These are phyloP conservation scores for Samsoniella hepiali DNA, from an alignment of 2,329 filamentous ascomycete species.

Conservation along the genomic window DNA sequence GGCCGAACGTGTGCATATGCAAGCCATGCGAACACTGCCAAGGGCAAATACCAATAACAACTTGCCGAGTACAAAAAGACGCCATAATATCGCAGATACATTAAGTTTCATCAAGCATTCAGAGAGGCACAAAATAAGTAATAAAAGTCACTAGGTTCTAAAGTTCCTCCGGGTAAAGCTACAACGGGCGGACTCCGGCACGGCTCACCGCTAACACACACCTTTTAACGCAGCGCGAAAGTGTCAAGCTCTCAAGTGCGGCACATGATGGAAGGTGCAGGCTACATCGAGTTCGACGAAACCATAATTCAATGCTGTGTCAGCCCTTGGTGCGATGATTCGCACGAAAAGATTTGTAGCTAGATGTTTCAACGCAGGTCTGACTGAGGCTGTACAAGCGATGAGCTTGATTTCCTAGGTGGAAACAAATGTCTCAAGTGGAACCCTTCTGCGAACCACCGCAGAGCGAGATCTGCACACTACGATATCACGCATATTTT, in stretches of 20 bases:
- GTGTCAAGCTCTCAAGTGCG: constrained; percentile 50
- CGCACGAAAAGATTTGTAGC: constrained; percentile 65
- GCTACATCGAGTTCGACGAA: constrained; percentile 78
- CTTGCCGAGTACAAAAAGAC: too few species aligned
- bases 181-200: too few species aligned
- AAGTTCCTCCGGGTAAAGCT: too few species aligned
- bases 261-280: constrained; percentile 61
- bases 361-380: constrained; percentile 77
- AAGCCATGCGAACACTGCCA: too few species aligned
- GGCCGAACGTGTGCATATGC: too few species aligned
- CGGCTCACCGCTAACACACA: too few species aligned
- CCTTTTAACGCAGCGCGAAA: constrained; percentile 63
- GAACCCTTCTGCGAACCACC: constrained; percentile 63
- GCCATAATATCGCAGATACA: too few species aligned
- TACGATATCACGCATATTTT: constrained; percentile 69
- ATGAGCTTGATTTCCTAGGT: constrained; percentile 72
- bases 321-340: constrained; percentile 68
- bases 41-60: too few species aligned
- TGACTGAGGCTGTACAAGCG: constrained; percentile 69
- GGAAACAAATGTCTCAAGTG: constrained; percentile 52
- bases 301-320: constrained; percentile 66
- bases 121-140: too few species aligned
- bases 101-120: too few species aligned
- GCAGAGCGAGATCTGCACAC: constrained; percentile 45
- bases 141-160: too few species aligned